Base-by-base conservation (phyloP, 116 monocot genomes). In the Trichopus zeylanicus region DNA sequence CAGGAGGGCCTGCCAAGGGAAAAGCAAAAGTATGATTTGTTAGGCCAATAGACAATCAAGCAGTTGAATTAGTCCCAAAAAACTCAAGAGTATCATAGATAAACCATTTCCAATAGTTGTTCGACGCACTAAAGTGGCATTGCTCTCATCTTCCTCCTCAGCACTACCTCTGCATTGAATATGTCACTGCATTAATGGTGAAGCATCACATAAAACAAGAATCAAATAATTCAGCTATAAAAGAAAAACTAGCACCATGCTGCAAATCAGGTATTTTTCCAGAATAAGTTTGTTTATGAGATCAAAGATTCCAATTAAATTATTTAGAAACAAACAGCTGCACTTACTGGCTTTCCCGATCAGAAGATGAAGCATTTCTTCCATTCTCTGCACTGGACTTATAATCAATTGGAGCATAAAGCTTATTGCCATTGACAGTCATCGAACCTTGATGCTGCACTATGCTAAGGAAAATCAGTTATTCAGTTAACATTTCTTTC, bases 291-390 rank as follows among this genome's bases (percentile, higher is more conserved):
- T n/a, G n/a, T n/a, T n/a, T n/a, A n/a, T n/a, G n/a, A n/a, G n/a
- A n/a, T n/a, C n/a, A n/a, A n/a, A n/a, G n/a, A n/a, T n/a, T n/a
- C n/a, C n/a, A n/a, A n/a, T n/a, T n/a, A n/a, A n/a, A n/a, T n/a
- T n/a, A n/a, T n/a, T n/a, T n/a, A n/a, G n/a, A n/a, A n/a, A n/a
- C n/a, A n/a, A 35, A 35, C 1, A 24, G 22, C 8, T 21, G 62
- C 33, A 82, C 88, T 82, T 89, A 87, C 95, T 67, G 81, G 38
- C 84, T 90, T 49, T 95, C 95, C 24, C 60, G 70, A 72, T 95
- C 95, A 46, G 81, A 89, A 54, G 84, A 84, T 35, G 95, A 95
- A 57, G 66, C 68, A 67, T 68, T 68, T 53, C 69, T 77, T 67
- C 75, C 83, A 78, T 62, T 69, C 65, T 83, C 77, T 12, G 48